phyloP scores from a whole-genome alignment of 2,329 filamentous ascomycete species.

The Hirsutella thompsonii region DNA sequence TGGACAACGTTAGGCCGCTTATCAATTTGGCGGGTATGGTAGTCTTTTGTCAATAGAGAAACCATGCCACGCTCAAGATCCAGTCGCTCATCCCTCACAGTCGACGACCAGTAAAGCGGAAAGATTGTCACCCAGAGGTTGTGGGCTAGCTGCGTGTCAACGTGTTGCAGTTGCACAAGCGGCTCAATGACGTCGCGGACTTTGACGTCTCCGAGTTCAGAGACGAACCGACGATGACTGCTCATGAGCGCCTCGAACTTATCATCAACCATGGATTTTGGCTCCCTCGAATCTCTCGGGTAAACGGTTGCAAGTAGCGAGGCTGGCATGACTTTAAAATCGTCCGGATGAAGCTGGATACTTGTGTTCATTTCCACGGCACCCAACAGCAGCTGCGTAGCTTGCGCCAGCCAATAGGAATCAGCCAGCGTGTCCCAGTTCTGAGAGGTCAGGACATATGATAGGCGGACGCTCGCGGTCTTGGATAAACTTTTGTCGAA shows the following conservation, averaged over 20 bases:
- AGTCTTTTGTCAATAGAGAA: conserved; percentile 85
- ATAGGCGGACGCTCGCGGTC: conserved; percentile 75
- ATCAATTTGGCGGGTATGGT: conserved; percentile 87
- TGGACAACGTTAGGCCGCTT: conserved; percentile 92
- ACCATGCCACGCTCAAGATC: conserved; percentile 89
- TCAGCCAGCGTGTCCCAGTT: conserved; percentile 95
- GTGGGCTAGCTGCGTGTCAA: conserved; percentile 69
- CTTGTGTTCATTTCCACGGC: conserved; percentile 76
- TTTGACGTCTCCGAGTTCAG: conserved; percentile 74
- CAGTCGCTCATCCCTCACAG: conserved; percentile 73
- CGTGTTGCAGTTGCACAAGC: conserved; percentile 81
- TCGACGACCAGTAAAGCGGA: conserved; percentile 84
- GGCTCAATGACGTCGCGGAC: conserved; percentile 83
- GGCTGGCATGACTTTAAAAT: conserved; percentile 66
- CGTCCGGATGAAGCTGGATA: conserved; percentile 67
- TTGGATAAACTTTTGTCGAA: conserved; percentile 93
- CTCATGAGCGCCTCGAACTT: conserved; percentile 69
- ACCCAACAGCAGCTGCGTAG: conserved; percentile 82
- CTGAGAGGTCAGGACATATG: conserved; percentile 80
- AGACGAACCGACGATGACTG: conserved; percentile 70
- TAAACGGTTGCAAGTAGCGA: conserved; percentile 65
- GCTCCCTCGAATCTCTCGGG: conserved; percentile 50
- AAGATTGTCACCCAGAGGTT: conserved; percentile 87
- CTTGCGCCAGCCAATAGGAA: conserved; percentile 94
- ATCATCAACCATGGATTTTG: conserved; percentile 65